Evolutionary conservation across 1,284 basidiomycete species (phyloP).

Genomic region (Puccinia triticina): DNA sequence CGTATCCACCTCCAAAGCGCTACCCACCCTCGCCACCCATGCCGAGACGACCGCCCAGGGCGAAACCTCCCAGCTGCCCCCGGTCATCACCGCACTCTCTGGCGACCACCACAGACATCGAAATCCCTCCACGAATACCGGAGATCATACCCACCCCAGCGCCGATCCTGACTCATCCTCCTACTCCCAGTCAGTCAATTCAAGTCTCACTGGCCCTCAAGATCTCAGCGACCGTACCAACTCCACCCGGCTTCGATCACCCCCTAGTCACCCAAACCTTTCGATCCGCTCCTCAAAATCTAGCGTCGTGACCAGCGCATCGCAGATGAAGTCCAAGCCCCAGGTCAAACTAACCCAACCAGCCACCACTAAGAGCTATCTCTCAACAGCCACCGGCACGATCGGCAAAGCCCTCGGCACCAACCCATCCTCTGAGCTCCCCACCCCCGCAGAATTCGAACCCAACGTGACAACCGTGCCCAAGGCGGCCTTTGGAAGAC

Average conservation of each 20-base stretch:
- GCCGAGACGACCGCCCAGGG: not conserved
- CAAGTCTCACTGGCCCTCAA: not conserved
- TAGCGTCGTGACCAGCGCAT: not conserved
- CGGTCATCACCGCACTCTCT: conserved; percentile 7
- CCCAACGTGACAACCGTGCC: conserved; percentile 47
- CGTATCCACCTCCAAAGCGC: conserved; percentile 31
- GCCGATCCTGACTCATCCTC: conserved; percentile 18
- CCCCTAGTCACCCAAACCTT: not conserved
- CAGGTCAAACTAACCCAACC: conserved; percentile 27
- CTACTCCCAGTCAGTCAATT: not conserved
- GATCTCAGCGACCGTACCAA: too few species aligned
- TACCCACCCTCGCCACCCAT: conserved; percentile 33
- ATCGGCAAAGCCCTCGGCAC: conserved; percentile 20
- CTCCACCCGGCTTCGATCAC: conserved; percentile 2
- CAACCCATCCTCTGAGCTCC: not conserved
- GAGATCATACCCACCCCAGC: conserved; percentile 9
- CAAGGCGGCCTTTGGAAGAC: conserved; percentile 1
- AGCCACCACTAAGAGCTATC: conserved; percentile 40
- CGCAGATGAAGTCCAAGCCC: conserved; percentile 28
- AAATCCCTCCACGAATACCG: conserved; percentile 4
- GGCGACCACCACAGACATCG: not conserved
- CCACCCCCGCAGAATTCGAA: not conserved
- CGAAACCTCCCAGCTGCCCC: conserved; percentile 14
- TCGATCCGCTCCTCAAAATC: conserved; percentile 24
- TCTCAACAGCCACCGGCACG: conserved; percentile 25